phyloP scores from a whole-genome alignment of 2,329 filamentous ascomycete genomes.

The Dothideomycetes sp. region DNA sequence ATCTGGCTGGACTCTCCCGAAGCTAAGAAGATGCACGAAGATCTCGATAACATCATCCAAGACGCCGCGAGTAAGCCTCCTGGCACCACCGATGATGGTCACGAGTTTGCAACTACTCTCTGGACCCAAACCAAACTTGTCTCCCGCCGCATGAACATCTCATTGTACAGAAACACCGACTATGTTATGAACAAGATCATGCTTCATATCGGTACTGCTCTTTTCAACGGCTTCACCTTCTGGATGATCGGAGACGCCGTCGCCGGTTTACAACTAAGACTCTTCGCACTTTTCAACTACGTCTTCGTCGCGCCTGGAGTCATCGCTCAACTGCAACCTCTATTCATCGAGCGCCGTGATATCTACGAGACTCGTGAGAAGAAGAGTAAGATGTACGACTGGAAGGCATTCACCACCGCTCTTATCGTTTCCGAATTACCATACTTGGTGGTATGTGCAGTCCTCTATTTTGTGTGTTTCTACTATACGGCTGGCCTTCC shows the following conservation, averaged over 20 bases:
- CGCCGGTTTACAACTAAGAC: constrained; percentile 29
- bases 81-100: constrained; percentile 32
- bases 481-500: constrained; percentile 37
- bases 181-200: constrained; percentile 58
- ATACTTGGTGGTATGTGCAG: constrained; percentile 52
- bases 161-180: constrained; percentile 57
- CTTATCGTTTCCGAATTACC: constrained; percentile 65
- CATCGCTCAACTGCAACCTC: constrained; percentile 50
- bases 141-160: constrained; percentile 42
- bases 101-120: constrained; percentile 37
- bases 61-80: constrained; percentile 28
- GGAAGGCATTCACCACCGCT: constrained; percentile 61
- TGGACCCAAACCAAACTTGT: constrained; percentile 34
- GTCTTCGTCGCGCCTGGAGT: constrained; percentile 34
- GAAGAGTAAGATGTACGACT: constrained; percentile 63
- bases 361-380: constrained; percentile 52
- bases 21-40: constrained; percentile 28
- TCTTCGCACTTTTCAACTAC: constrained; percentile 29
- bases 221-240: constrained; percentile 44
- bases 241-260: constrained; percentile 32
- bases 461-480: constrained; percentile 41
- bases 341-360: constrained; percentile 49
- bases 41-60: constrained; percentile 33
- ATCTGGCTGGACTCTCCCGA: constrained; percentile 33
- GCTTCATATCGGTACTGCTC: constrained; percentile 42